These are phyloP conservation scores for Sutorius eximius DNA, from an alignment of 1,284 basidiomycete genomes.

Conservation along the genomic window DNA sequence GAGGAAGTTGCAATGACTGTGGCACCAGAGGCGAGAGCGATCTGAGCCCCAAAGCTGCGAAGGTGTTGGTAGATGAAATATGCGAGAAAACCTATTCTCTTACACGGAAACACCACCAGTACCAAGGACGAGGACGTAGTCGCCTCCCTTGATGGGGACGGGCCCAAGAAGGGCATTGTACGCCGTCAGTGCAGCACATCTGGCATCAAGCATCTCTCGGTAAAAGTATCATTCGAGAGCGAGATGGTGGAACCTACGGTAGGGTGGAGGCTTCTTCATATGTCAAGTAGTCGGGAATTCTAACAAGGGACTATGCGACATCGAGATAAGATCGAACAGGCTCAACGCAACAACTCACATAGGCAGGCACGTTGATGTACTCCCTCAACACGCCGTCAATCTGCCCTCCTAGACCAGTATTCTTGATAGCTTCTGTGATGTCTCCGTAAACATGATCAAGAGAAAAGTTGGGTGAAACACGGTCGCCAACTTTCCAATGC, in stretches of 20 bases:
- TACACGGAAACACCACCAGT: conserved; percentile 61
- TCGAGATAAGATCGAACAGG: neutral
- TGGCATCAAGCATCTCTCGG: conserved; percentile 12
- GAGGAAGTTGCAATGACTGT: conserved; percentile 61
- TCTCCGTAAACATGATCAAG: conserved; percentile 44
- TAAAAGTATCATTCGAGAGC: neutral
- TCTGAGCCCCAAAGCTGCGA: conserved; percentile 49
- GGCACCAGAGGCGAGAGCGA: conserved; percentile 58
- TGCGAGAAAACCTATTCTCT: conserved; percentile 1
- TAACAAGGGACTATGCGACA: conserved; percentile 39
- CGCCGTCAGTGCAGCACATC: conserved; percentile 51
- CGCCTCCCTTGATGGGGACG: conserved; percentile 44
- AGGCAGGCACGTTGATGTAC: conserved; percentile 47
- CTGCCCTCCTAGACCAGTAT: conserved; percentile 47
- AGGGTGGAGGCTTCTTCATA: conserved; percentile 54
- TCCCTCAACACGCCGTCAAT: conserved; percentile 56
- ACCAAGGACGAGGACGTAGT: conserved; percentile 54
- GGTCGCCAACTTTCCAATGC: conserved; percentile 53
- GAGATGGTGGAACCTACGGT: conserved; percentile 35
- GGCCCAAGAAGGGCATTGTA: conserved; percentile 49
- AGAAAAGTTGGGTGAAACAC: conserved; percentile 50
- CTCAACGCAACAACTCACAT: conserved; percentile 34
- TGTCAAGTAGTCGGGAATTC: conserved; percentile 46
- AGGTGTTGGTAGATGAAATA: neutral
- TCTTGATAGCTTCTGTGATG: conserved; percentile 31